Conservation (phyloP, 306 rosid genomes). For the Ormosia semicastrata region DNA sequence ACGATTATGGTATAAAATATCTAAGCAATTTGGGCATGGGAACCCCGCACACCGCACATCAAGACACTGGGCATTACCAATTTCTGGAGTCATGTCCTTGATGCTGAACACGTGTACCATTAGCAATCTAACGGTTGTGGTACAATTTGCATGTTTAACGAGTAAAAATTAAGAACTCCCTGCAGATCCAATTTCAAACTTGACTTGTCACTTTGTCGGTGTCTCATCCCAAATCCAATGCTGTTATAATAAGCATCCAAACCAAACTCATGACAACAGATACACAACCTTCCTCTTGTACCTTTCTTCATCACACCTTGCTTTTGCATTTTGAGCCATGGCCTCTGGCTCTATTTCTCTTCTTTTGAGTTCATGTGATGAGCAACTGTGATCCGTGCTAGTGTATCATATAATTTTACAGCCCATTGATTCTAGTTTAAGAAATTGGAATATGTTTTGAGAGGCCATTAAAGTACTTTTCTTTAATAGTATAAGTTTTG, state of each 20-base stretch:
- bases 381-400: slow-evolving; percentile 33
- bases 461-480: background rate
- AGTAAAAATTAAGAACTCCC: slow-evolving; percentile 34
- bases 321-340: background rate
- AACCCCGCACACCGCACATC: background rate
- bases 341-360: background rate
- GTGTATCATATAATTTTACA: slow-evolving; percentile 32
- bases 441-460: background rate
- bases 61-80: background rate
- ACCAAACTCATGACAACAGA: background rate
- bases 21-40: background rate
- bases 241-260: background rate
- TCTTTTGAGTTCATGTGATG: slow-evolving; percentile 19
- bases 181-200: background rate
- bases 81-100: background rate
- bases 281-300: background rate
- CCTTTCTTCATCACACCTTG: background rate
- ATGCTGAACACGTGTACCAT: background rate
- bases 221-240: background rate
- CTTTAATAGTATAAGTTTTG: background rate
- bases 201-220: slow-evolving; percentile 23
- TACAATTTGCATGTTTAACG: slow-evolving; percentile 33
- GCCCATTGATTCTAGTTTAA: background rate
- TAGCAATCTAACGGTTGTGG: slow-evolving; percentile 23
- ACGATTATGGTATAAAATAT: background rate